Percentiles rank a stretch among this genome's conserved stretches.
Evolutionary conservation across 2,329 filamentous ascomycete species (phyloP).

Genomic region (Cordyceps pruinosa): DNA sequence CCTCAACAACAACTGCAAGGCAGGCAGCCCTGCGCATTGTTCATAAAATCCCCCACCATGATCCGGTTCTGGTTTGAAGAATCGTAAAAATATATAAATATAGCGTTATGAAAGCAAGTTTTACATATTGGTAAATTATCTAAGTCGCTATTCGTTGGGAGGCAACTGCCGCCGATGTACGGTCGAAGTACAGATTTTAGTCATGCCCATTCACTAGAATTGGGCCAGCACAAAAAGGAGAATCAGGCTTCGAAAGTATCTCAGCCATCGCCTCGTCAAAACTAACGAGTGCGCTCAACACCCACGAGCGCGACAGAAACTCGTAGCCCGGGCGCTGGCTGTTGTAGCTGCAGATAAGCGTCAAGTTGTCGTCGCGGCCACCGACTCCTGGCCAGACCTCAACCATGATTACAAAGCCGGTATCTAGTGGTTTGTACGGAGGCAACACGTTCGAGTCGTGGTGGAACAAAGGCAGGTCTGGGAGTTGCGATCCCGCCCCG

Average conservation of each 20-base stretch:
- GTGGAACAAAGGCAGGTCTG: not conserved
- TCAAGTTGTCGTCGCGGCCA: not conserved
- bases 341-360: not conserved
- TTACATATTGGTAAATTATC: too few species aligned
- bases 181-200: too few species aligned
- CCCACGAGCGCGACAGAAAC: conserved; percentile 10
- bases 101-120: too few species aligned
- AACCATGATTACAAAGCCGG: not conserved
- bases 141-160: too few species aligned
- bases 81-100: too few species aligned
- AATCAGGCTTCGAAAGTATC: not conserved
- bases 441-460: not conserved
- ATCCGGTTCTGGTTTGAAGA: too few species aligned
- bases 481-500: not conserved
- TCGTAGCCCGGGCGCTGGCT: conserved; percentile 6
- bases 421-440: conserved; percentile 7
- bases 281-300: not conserved
- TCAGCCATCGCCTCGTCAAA: conserved; percentile 7
- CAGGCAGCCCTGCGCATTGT: too few species aligned
- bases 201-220: not conserved
- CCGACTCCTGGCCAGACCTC: not conserved
- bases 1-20: too few species aligned
- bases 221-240: not conserved
- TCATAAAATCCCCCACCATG: too few species aligned
- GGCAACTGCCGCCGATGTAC: too few species aligned